Base-by-base conservation (phyloP, 2,329 filamentous ascomycete species). In the Neofusicoccum ribis region DNA sequence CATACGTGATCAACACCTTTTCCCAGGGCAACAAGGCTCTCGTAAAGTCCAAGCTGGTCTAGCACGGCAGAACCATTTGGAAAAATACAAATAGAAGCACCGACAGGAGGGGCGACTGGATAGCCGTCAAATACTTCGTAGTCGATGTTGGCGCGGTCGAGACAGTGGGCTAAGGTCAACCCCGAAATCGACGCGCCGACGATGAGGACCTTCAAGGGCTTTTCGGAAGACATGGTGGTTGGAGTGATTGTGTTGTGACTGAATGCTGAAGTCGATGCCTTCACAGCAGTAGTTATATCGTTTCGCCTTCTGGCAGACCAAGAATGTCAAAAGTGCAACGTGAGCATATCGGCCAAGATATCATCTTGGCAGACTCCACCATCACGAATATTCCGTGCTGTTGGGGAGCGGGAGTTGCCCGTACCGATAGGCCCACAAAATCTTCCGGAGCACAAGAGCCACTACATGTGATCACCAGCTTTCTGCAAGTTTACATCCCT, bases 31-130 rank as follows among this genome's bases (percentile, higher is more conserved):
- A 2, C 3, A 6, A 63, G 23, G n/a, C n/a, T 37, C 17, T 63
- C 46, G 36, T 52, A 58, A 5, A 36, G 34, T 3, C 47, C 60
- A 11, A 63, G 60, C 41, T 63, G 60, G 49, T 63, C 60, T 3
- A 63, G 43, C 0, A 63, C 50, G 9, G 23, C 43, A 5, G 4
- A 23, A 15, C 60, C 47, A 56, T 63, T 63, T 14, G 60, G 44
- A 31, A 54, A 11, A 6, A 63, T 5, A 11, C 46, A 27, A 37
- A 63, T 62, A 34, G 58, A 44, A 17, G 41, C 58, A n/a, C 58
- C 43, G 15, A 47, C 46, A 3, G 36, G 46, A 1, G 58, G 43
- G 11, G 46, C 58, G 6, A 36, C 37, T 3, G 56, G 44, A 27
- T 47, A 15, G n/a, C 58, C 34, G 17, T 62, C 41, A n/a, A 62